Evolutionary conservation across 2,329 filamentous ascomycete species (phyloP).

Genomic region (Alternaria triticina): DNA sequence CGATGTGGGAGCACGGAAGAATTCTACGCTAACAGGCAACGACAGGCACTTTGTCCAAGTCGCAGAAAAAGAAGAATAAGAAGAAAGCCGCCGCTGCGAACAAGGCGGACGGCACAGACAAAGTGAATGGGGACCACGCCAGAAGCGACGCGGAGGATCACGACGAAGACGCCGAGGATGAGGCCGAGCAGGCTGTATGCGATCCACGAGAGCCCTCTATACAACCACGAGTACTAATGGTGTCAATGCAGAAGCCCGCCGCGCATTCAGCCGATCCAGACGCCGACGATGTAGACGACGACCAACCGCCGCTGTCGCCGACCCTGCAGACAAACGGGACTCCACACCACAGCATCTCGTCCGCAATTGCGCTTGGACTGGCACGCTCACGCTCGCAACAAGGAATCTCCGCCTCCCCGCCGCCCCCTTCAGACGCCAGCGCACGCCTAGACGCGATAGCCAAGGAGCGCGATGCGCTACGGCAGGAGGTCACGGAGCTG

Average conservation of each 20-base stretch:
- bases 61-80: conserved; percentile 51
- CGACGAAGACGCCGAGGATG: conserved; percentile 38
- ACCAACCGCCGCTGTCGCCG: conserved; percentile 38
- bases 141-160: conserved; percentile 34
- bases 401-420: conserved; percentile 41
- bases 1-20: background rate
- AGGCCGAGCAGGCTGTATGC: conserved; percentile 45
- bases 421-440: conserved; percentile 53
- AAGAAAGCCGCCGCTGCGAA: conserved; percentile 40
- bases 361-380: conserved; percentile 46
- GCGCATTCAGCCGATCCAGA: conserved; percentile 32
- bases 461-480: conserved; percentile 78
- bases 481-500: conserved; percentile 81
- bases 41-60: conserved; percentile 42
- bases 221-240: conserved; percentile 12
- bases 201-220: background rate
- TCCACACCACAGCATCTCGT: conserved; percentile 45
- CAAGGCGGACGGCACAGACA: conserved; percentile 34
- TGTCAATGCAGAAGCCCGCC: conserved; percentile 27
- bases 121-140: conserved; percentile 33
- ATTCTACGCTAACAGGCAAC: conserved; percentile 23
- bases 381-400: conserved; percentile 45
- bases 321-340: conserved; percentile 42
- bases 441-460: conserved; percentile 75
- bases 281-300: conserved; percentile 46